phyloP scores from a whole-genome alignment of 352 stramenopile species.

The Globisporangium acanthophoron region DNA sequence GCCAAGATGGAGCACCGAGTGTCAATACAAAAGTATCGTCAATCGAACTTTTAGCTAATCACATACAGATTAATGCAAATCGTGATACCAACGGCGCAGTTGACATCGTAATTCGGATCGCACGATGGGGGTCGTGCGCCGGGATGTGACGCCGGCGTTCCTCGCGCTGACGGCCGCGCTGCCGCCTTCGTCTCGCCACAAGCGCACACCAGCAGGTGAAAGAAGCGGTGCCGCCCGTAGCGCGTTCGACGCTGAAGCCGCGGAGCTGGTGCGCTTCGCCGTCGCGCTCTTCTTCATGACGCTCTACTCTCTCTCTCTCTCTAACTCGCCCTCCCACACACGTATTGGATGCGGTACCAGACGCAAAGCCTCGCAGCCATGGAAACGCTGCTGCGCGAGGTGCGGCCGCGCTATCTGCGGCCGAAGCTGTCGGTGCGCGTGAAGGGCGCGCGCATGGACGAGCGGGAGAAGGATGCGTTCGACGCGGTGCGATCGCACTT shows the following conservation, averaged over 20 bases:
- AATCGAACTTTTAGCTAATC: too few species aligned
- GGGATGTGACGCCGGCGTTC: slow-evolving; percentile 26
- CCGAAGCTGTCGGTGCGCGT: slow-evolving; percentile 55
- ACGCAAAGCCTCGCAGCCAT: slow-evolving; percentile 40
- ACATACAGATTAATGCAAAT: too few species aligned
- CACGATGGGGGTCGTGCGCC: not conserved
- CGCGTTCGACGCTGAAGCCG: slow-evolving; percentile 6
- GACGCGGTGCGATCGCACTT: slow-evolving; percentile 34
- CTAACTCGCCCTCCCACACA: not conserved
- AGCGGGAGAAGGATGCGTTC: slow-evolving; percentile 73
- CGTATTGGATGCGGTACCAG: slow-evolving; percentile 15
- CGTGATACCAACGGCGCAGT: too few species aligned
- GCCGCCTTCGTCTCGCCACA: too few species aligned
- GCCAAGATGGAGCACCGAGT: too few species aligned
- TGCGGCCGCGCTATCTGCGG: slow-evolving; percentile 50
- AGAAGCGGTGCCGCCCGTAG: not conserved
- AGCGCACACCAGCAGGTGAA: too few species aligned
- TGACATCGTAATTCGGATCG: too few species aligned
- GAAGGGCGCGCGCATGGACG: slow-evolving; percentile 57
- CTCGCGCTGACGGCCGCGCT: slow-evolving; percentile 10
- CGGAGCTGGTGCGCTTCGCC: slow-evolving; percentile 9
- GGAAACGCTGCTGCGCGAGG: slow-evolving; percentile 42
- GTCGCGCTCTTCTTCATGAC: not conserved
- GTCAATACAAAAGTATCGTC: too few species aligned
- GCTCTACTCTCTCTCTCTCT: not conserved